phyloP scores from a whole-genome alignment of 2,329 filamentous ascomycete genomes.

The Moelleriella libera region DNA sequence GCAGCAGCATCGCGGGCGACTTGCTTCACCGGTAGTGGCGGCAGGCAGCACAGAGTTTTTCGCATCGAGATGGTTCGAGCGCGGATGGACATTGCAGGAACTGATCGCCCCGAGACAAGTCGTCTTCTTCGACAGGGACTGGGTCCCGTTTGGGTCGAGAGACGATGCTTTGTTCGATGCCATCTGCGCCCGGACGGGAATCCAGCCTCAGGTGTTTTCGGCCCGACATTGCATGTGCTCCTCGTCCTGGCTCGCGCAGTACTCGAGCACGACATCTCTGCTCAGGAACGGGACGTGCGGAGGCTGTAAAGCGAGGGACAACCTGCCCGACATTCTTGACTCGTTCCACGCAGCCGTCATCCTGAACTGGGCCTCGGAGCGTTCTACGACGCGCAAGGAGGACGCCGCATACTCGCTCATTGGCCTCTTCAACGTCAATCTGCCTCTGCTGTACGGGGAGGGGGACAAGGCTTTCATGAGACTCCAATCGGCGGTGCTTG shows the following conservation, averaged over 20 bases:
- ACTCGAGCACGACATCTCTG: neutral
- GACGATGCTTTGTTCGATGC: neutral
- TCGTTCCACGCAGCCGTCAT: conserved; percentile 1
- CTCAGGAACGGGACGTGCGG: neutral
- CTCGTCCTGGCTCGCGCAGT: neutral
- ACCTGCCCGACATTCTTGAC: neutral
- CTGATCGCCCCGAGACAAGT: conserved; percentile 5
- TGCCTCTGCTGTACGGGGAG: conserved; percentile 2
- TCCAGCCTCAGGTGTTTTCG: neutral
- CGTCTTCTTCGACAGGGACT: conserved; percentile 4
- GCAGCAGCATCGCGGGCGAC: too few species aligned
- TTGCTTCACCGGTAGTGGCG: neutral
- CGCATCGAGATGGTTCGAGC: conserved; percentile 10
- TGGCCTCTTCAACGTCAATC: conserved; percentile 3
- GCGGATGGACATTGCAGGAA: conserved; percentile 8
- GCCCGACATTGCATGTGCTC: neutral
- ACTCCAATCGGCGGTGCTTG: neutral
- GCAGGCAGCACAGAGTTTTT: conserved; percentile 2
- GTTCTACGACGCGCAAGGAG: conserved; percentile 1
- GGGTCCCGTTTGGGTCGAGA: neutral
- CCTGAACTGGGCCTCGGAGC: conserved; percentile 1
- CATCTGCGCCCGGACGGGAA: neutral
- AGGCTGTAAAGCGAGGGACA: neutral
- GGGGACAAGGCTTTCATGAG: conserved; percentile 1
- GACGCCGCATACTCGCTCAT: conserved; percentile 1